Percentiles rank a stretch among this genome's conserved stretches.
Conservation (phyloP, 2,329 filamentous ascomycete genomes). For the Claviceps sp. region DNA sequence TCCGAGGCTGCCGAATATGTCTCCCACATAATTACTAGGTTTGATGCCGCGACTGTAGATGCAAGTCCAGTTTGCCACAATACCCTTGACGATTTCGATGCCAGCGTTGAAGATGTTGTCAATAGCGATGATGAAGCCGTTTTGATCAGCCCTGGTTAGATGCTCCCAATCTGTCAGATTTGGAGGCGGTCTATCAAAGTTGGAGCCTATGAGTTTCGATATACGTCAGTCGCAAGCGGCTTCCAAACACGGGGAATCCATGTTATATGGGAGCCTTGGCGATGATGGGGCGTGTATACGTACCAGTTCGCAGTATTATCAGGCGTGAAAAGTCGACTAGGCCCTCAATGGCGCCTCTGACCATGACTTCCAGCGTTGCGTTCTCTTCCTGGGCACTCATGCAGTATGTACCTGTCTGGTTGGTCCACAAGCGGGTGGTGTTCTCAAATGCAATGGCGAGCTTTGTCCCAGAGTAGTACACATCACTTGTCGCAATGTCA, state of each 20-base stretch:
- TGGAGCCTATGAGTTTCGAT: constrained; percentile 30
- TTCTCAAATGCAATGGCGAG: constrained; percentile 53
- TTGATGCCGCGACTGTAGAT: constrained; percentile 44
- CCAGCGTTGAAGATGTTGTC: constrained; percentile 55
- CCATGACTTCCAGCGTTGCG: constrained; percentile 50
- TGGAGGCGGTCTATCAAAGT: constrained; percentile 58
- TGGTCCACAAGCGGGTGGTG: constrained; percentile 50
- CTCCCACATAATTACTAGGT: constrained; percentile 53
- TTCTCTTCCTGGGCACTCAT: constrained; percentile 63
- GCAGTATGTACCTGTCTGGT: constrained; percentile 55
- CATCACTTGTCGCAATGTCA: constrained; percentile 56
- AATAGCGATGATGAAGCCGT: constrained; percentile 49
- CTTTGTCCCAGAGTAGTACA: constrained; percentile 52
- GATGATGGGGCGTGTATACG: constrained; percentile 2
- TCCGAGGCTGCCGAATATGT: constrained; percentile 56
- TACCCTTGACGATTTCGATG: constrained; percentile 49
- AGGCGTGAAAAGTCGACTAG: constrained; percentile 52
- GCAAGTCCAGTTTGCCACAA: constrained; percentile 45
- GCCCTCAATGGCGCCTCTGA: constrained; percentile 42
- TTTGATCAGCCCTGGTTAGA: constrained; percentile 45
- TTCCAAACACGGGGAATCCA: not conserved
- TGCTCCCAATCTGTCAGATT: constrained; percentile 43
- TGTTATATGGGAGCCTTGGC: too few relatives aligned
- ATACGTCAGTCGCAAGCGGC: not conserved
- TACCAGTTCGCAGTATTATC: constrained; percentile 52